Evolutionary conservation across 208 protist genomes (phyloP).

Genomic region (Leptomonas seymouri): DNA sequence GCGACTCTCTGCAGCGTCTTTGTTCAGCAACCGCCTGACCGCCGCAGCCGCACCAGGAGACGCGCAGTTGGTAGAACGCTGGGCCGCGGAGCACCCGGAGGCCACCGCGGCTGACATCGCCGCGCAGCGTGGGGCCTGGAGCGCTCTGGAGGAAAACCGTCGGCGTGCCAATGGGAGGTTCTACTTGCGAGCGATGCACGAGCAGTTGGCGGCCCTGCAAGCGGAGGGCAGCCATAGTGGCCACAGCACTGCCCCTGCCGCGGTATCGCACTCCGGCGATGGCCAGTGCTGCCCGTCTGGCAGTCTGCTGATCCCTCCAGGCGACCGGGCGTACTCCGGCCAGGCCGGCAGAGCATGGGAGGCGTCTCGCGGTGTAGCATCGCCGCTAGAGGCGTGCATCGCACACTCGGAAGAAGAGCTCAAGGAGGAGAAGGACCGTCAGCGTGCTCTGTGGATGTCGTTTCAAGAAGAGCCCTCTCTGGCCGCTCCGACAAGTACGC

Average conservation of each 20-base stretch:
- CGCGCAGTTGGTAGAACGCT: conserved; percentile 30
- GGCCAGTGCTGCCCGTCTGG: not conserved
- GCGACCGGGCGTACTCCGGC: too few relatives aligned
- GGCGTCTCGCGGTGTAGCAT: not conserved
- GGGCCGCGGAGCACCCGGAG: conserved; percentile 39
- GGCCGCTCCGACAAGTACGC: not conserved
- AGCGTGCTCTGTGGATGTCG: conserved; percentile 38
- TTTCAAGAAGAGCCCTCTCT: conserved; percentile 25
- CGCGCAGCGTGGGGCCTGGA: conserved; percentile 37
- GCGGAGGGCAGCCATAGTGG: conserved; percentile 1
- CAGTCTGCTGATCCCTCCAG: not conserved
- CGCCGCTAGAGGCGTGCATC: not conserved
- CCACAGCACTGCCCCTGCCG: not conserved
- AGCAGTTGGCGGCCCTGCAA: conserved; percentile 33
- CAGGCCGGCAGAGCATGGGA: not conserved
- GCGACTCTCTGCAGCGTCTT: not conserved
- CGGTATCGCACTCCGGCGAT: not conserved
- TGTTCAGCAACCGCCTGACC: not conserved
- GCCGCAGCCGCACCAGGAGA: not conserved
- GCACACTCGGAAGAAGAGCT: not conserved
- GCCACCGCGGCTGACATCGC: conserved; percentile 33
- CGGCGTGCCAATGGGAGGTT: conserved; percentile 21
- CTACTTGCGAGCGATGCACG: conserved; percentile 34
- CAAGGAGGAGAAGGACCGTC: conserved; percentile 20
- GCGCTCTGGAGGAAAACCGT: conserved; percentile 28